phyloP scores from a whole-genome alignment of 192 early-diverging fungal genomes.

The Podila clonocystis region DNA sequence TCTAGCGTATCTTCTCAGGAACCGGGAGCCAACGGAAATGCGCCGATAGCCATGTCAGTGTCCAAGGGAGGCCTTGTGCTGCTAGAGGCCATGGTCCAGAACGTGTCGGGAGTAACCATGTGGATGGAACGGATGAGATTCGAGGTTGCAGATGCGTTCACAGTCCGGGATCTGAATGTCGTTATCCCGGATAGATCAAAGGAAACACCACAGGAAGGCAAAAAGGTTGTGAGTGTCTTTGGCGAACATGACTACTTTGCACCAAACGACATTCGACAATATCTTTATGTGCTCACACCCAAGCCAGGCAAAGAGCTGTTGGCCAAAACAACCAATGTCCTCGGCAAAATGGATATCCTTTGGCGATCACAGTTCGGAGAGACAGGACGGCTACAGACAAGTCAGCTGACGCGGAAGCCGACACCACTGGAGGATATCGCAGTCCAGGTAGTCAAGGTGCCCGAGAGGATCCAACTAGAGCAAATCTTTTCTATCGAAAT shows the following conservation, averaged over 20 bases:
- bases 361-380: conserved; percentile 94
- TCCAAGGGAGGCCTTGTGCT: conserved; percentile 71
- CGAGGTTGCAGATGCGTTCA: conserved; percentile 81
- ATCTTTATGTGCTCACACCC: conserved; percentile 86
- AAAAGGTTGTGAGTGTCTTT: conserved; percentile 55
- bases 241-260: conserved; percentile 63
- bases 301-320: conserved; percentile 64
- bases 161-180: conserved; percentile 72
- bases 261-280: conserved; percentile 89
- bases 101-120: conserved; percentile 82
- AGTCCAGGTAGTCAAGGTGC: conserved; percentile 60
- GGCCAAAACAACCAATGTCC: conserved; percentile 77
- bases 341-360: conserved; percentile 95
- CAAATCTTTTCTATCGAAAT: conserved; percentile 72
- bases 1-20: conserved; percentile 31
- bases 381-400: conserved; percentile 91
- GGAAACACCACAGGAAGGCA: conserved; percentile 14
- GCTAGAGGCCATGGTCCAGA: conserved; percentile 95
- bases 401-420: conserved; percentile 88
- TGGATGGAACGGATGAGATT: conserved; percentile 90
- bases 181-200: conserved; percentile 30
- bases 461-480: conserved; percentile 63
- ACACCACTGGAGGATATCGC: conserved; percentile 77
- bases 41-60: not conserved
- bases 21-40: conserved; percentile 10